A percentile compares a stretch with the other conserved stretches of the same genome.
Conservation (phyloP, 352 stramenopile species). For the Globisporangium perplexum region DNA sequence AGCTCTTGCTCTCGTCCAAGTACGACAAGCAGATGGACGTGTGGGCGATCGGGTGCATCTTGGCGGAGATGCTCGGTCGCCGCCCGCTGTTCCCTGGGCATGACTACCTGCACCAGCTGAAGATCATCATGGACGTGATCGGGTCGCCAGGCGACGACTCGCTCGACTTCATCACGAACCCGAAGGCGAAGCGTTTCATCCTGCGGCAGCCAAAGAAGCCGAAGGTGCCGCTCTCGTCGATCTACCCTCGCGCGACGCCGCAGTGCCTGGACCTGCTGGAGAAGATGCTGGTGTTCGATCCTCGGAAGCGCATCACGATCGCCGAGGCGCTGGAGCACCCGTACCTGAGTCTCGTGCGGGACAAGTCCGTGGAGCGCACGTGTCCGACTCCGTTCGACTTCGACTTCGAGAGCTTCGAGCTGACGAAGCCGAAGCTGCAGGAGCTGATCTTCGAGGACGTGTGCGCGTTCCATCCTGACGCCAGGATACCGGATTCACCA, state of each 20-base stretch:
- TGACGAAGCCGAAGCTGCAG: conserved; percentile 89
- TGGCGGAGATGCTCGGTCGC: conserved; percentile 82
- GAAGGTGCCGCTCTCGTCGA: conserved; percentile 68
- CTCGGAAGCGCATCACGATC: conserved; percentile 80
- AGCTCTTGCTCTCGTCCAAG: conserved; percentile 89
- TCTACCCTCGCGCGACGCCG: conserved; percentile 82
- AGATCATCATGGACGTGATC: conserved; percentile 90
- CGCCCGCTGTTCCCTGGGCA: conserved; percentile 82
- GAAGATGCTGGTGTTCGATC: conserved; percentile 93
- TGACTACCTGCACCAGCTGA: conserved; percentile 85
- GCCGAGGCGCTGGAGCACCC: conserved; percentile 70
- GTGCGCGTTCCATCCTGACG: conserved; percentile 83
- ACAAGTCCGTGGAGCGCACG: conserved; percentile 66
- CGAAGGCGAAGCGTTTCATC: conserved; percentile 87
- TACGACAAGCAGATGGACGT: conserved; percentile 89
- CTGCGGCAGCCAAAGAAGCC: conserved; percentile 84
- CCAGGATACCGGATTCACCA: conserved; percentile 35
- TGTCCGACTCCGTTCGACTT: conserved; percentile 83
- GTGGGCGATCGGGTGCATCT: conserved; percentile 85
- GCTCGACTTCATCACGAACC: conserved; percentile 87
- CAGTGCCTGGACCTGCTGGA: conserved; percentile 88
- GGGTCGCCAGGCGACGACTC: conserved; percentile 72
- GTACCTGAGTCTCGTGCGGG: conserved; percentile 74
- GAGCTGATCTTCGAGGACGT: conserved; percentile 91
- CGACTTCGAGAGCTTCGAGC: conserved; percentile 81